Base-by-base conservation (phyloP, 208 protist genomes). In the Crithidia brevicula region DNA sequence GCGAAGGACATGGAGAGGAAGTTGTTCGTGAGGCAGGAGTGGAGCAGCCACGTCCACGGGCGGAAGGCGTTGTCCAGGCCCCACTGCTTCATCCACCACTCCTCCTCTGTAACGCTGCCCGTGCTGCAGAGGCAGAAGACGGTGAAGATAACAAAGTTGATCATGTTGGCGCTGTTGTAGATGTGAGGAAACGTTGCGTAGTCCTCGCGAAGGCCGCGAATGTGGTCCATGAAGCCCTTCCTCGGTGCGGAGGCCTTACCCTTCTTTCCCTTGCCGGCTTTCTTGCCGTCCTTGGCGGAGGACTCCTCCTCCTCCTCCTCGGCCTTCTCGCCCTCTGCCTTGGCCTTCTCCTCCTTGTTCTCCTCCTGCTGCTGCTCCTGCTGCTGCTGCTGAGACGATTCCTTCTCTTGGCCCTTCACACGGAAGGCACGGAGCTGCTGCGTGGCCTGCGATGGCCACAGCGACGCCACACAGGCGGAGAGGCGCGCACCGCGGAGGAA, bases 41-140 rank as follows among this genome's bases (percentile, higher is more conserved):
- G 92, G 30, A 93, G 76, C 50, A 89, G 63, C 89, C 89, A 97
- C 34, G 84, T 82, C 60, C 74, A 82, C 25, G 92, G 89, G 27
- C 77, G 82, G 60, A 92, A 79, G 40, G 47, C 49, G 72, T 88
- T 82, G 66, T 93, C 84, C 20, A 97, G 74, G 28, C 83, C 89
- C 81, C 79, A 93, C 53, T 90, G 81, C 49, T 79, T 69, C 74
- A 93, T 49, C 90, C 92, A 97, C 82, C 85, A 97, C 60, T 83
- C 65, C 61, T 88, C 81, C 74, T 97, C 89, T 27, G 79, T 77
- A 64, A 85, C 89, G 66, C 82, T 94, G 42, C 89, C 89, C 5
- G 92, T 97, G 67, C 85, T 93, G 76, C 83, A 93, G 43, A 97
- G 74, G 68, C 92, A 97, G 69, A 97, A 97, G 43, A 91, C 73